Percentiles rank a stretch among this genome's conserved stretches.
Evolutionary conservation across 108 stramenopile genomes (phyloP).

Genomic region (Poteriospumella lacustris): DNA sequence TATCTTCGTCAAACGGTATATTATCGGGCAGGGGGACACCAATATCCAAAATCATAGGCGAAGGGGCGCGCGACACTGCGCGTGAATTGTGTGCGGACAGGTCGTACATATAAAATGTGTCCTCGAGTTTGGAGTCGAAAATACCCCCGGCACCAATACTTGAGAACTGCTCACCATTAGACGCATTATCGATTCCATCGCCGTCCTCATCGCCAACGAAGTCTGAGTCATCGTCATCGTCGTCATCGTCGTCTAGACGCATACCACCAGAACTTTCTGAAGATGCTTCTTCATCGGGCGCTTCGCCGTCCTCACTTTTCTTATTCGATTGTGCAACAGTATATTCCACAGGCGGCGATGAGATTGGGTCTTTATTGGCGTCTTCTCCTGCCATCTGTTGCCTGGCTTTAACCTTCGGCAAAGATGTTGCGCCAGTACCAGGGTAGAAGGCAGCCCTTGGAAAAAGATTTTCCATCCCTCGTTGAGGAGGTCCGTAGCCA

Average conservation of each 20-base stretch:
- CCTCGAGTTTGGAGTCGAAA: too few relatives aligned
- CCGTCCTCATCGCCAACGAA: background rate
- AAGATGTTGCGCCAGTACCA: slow-evolving; percentile 2
- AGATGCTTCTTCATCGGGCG: slow-evolving; percentile 3
- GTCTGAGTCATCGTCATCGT: background rate
- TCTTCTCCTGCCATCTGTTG: too few relatives aligned
- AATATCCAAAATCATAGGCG: slow-evolving; percentile 21
- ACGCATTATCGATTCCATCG: background rate
- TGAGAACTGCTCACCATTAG: background rate
- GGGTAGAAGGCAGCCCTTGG: slow-evolving; percentile 26
- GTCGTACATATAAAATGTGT: too few relatives aligned
- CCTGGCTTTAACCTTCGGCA: too few relatives aligned
- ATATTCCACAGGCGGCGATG: too few relatives aligned
- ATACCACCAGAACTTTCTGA: background rate
- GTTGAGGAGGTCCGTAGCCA: slow-evolving; percentile 38
- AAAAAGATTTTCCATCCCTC: slow-evolving; percentile 14
- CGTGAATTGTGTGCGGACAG: too few relatives aligned
- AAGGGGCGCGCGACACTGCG: background rate
- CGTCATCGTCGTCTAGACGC: background rate
- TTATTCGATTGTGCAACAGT: background rate
- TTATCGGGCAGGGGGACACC: slow-evolving; percentile 15
- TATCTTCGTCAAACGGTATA: background rate
- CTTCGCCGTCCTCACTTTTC: background rate
- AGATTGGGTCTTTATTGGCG: too few relatives aligned
- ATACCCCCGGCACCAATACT: too few relatives aligned